phyloP scores from a whole-genome alignment of 2,329 filamentous ascomycete species.

The Botrytis fabae region DNA sequence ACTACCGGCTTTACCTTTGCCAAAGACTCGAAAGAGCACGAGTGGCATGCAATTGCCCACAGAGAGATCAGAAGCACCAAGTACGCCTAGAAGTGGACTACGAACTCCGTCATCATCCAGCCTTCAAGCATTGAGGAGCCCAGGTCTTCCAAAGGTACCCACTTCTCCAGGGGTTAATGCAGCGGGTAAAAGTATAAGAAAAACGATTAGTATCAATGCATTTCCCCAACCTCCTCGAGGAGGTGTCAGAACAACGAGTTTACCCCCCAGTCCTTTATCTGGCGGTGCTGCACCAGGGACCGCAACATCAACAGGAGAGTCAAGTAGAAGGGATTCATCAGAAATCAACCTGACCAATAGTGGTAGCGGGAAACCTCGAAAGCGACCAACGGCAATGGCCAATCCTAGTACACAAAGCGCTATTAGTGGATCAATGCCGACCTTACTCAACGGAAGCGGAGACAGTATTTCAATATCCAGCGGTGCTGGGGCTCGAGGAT shows the following conservation, averaged over 20 bases:
- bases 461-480: constrained; percentile 73
- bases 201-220: constrained; percentile 88
- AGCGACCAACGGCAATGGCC: constrained; percentile 37
- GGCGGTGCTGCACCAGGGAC: constrained; percentile 43
- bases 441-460: constrained; percentile 74
- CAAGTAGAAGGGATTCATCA: constrained; percentile 32
- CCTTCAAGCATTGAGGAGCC: constrained; percentile 51
- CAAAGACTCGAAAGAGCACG: constrained; percentile 70
- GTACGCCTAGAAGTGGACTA: constrained; percentile 55
- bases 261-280: constrained; percentile 62
- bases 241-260: constrained; percentile 57
- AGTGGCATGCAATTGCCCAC: constrained; percentile 47
- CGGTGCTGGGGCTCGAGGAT: constrained; percentile 62
- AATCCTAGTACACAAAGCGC: constrained; percentile 42
- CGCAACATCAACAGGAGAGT: constrained; percentile 30
- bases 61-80: constrained; percentile 39
- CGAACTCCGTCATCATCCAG: constrained; percentile 60
- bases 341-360: constrained; percentile 32
- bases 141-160: constrained; percentile 57
- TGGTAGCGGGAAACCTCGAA: constrained; percentile 32
- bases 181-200: constrained; percentile 71
- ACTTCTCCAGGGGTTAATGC: constrained; percentile 56
- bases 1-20: constrained; percentile 71
- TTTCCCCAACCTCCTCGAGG: constrained; percentile 87
- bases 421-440: constrained; percentile 56